Evolutionary conservation across 768 basidiomycete genomes (phyloP).

Genomic region (Podaxis sp.): DNA sequence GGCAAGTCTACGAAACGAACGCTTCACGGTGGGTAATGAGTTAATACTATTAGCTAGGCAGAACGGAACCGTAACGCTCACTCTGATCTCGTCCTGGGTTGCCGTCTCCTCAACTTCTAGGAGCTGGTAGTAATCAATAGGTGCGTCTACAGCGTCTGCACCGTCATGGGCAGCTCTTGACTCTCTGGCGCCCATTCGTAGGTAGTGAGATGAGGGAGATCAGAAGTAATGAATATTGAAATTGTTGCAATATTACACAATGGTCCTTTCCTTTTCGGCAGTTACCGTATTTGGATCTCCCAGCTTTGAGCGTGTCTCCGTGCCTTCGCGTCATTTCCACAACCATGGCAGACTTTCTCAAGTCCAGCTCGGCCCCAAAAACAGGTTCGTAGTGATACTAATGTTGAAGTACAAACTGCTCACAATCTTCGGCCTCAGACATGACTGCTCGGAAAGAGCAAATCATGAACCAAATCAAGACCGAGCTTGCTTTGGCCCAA

Average conservation of each 20-base stretch:
- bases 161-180: conserved; percentile 44
- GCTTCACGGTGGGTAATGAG: conserved; percentile 38
- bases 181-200: conserved; percentile 67
- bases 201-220: not conserved
- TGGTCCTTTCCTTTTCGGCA: not conserved
- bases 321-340: conserved; percentile 1
- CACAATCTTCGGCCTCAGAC: conserved; percentile 29
- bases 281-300: conserved; percentile 2
- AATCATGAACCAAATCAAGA: conserved; percentile 62
- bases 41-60: conserved; percentile 4
- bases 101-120: conserved; percentile 82
- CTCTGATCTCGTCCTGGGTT: conserved; percentile 88
- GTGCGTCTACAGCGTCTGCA: conserved; percentile 20
- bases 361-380: conserved; percentile 30
- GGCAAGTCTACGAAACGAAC: conserved; percentile 82
- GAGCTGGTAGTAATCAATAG: conserved; percentile 78
- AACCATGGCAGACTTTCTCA: conserved; percentile 57
- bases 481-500: conserved; percentile 70
- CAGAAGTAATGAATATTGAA: not conserved
- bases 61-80: conserved; percentile 21
- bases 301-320: not conserved
- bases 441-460: conserved; percentile 49
- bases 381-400: not conserved
- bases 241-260: not conserved
- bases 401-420: not conserved